Evolutionary conservation across 805 yeast species (phyloP).

Genomic region (Candida lessepsii): DNA sequence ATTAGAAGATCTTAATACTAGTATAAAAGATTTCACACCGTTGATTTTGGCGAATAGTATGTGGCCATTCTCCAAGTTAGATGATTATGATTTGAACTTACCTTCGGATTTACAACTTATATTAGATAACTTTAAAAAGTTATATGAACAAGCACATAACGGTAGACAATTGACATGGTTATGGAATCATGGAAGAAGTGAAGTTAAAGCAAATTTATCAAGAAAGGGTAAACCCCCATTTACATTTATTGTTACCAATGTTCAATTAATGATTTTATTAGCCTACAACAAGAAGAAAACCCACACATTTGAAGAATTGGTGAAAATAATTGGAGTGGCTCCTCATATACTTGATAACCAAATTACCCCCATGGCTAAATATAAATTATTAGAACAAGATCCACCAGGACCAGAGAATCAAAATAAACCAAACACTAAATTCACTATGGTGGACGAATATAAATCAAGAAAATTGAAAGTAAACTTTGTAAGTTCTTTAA

Average conservation of each 20-base stretch:
- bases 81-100: slow-evolving; percentile 46
- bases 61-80: slow-evolving; percentile 71
- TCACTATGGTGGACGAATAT: slow-evolving; percentile 75
- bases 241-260: slow-evolving; percentile 74
- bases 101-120: slow-evolving; percentile 69
- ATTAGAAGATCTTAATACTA: slow-evolving; percentile 22
- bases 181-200: slow-evolving; percentile 93
- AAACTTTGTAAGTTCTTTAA: slow-evolving; percentile 65
- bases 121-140: slow-evolving; percentile 61
- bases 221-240: slow-evolving; percentile 81
- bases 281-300: slow-evolving; percentile 75
- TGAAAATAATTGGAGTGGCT: slow-evolving; percentile 66
- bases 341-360: slow-evolving; percentile 69
- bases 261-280: slow-evolving; percentile 81
- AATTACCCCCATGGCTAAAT: slow-evolving; percentile 74
- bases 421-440: slow-evolving; percentile 47
- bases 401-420: slow-evolving; percentile 62
- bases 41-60: slow-evolving; percentile 80
- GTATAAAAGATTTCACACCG: slow-evolving; percentile 58
- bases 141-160: slow-evolving; percentile 72
- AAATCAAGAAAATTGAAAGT: slow-evolving; percentile 81
- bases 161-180: slow-evolving; percentile 94
- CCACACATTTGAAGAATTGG: slow-evolving; percentile 58
- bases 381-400: slow-evolving; percentile 64
- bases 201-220: slow-evolving; percentile 80